Evolutionary conservation across 768 basidiomycete species (phyloP), one percentile per base, ranked within the genome.

Genomic region (Rhizopogon rudus): DNA sequence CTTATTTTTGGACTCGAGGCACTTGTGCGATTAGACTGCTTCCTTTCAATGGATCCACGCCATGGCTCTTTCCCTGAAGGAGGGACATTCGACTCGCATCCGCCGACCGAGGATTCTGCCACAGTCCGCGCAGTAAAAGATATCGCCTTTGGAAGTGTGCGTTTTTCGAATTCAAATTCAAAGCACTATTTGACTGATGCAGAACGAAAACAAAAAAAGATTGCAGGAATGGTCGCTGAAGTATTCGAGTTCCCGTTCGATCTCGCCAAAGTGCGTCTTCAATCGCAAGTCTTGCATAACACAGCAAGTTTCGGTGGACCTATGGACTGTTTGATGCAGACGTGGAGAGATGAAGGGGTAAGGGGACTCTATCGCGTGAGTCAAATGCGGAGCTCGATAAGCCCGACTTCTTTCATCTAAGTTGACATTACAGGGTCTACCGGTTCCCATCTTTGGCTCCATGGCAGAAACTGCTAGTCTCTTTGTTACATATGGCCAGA

Each of bases 221-320:
- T 81, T 22, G 90, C 93, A 50, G 92, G 93, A 10, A 91, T 94
- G 77, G 78, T 81, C 10, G 87, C 91, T 20, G 91, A 93, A 71
- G 77, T 93, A 6, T 87, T 95, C 60, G 93, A 93, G 72, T 92
- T 93, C 65, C 94, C 93, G 3, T 93, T 94, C 64, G 93, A 96
- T 73, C 79, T 96, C 39, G 88, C 91, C 59, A 95, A 95, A 73
- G 93, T 98, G 57, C 82, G 92, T 49, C 75, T 97, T 13, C 93
- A 96, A 72, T 81, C 90, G 3, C 93, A 96, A 67, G 87, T 92
- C 4, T 79, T 94, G 25, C 87, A 91, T 63, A 65, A 70, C 39
- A 69, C 77, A n/a, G 70, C 78, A 28, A 75, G 80, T 12, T 87
- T 82, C 68, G 74, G 64, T 13, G 84, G 84, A 1, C 83, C 83